Percentiles rank a stretch among this genome's conserved stretches.
Evolutionary conservation across 1,284 basidiomycete species (phyloP).

Genomic region (Ustilago trichophora): DNA sequence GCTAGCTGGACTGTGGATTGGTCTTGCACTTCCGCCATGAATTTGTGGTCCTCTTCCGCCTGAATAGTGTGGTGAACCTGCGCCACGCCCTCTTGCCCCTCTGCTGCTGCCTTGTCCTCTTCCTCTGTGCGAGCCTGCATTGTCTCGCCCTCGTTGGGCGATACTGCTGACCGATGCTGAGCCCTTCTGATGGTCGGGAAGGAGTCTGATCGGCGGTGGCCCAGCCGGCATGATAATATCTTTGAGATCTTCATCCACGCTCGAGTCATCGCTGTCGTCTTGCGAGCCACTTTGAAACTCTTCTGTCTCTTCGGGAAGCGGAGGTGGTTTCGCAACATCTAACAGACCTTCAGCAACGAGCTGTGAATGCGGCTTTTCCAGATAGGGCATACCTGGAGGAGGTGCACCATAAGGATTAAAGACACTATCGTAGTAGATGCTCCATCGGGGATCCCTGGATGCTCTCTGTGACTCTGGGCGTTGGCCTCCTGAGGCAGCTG

Average conservation of each 20-base stretch:
- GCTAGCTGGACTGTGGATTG: neutral
- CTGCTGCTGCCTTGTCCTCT: neutral
- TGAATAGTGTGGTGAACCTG: constrained; percentile 1
- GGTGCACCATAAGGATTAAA: constrained; percentile 96
- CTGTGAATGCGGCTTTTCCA: constrained; percentile 70
- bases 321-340: constrained; percentile 32
- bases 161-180: neutral
- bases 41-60: neutral
- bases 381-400: constrained; percentile 94
- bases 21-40: neutral
- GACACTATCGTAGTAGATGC: constrained; percentile 88
- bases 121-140: neutral
- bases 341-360: constrained; percentile 38
- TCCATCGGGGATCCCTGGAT: constrained; percentile 68
- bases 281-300: constrained; percentile 6
- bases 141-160: neutral
- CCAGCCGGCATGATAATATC: constrained; percentile 61
- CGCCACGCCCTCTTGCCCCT: constrained; percentile 5
- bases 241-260: constrained; percentile 54
- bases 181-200: neutral
- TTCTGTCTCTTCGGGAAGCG: constrained; percentile 24
- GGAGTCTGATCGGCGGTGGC: constrained; percentile 42
- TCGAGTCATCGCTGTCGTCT: constrained; percentile 48
- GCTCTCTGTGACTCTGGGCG: neutral
- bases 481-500: neutral